Evolutionary conservation across 805 yeast species (phyloP), one percentile per base, ranked within the genome.

Genomic region (Saccharomyces mikatae): DNA sequence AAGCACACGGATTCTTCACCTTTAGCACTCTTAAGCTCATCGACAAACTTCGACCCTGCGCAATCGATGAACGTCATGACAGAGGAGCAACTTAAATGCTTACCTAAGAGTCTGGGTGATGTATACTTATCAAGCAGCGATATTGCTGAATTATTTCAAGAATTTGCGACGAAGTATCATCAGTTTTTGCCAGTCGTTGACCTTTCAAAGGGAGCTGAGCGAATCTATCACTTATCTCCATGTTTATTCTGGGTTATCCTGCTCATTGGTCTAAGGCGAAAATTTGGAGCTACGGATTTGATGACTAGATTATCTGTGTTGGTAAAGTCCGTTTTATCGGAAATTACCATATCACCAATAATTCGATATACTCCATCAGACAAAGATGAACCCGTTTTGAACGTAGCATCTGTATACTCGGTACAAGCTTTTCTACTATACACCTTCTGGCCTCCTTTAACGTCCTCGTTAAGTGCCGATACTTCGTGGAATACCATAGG

Each of bases 401-500:
- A 91, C 62, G 92, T 90, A 1, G 88, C 96, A 4, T 86, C 96
- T 24, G 97, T 92, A 0, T 92, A 86, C 66, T 87, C 96, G 0
- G 97, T 92, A 0, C 99, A 92, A 68, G 97, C 97, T 0, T 86
- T 92, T 58, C 71, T 92, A 28, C 73, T 92, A 1, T 89, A 87
- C 70, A 86, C 97, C 0, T 82, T 86, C 67, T 92, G 98, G 99
- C 98, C 98, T 0, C 97, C 97, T 2, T 78, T 91, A 41, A 89
- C 97, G 0, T 89, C 98, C 0, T 90, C 97, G 0, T 76, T 94
- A 49, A 87, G 95, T 69, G 96, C 98, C 0, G 98, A 94, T 66
- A 86, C 96, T 6, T 86, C 96, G 3, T 92, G 97, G 96, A 89
- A 87, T 66, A 89, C 97, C 1, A 85, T 89, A 24, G 98, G 97